Percentiles rank a stretch among this genome's conserved stretches.
These are phyloP conservation scores for Plasmodium fragile DNA, from an alignment of 169 alveolate species.

Conservation along the genomic window DNA sequence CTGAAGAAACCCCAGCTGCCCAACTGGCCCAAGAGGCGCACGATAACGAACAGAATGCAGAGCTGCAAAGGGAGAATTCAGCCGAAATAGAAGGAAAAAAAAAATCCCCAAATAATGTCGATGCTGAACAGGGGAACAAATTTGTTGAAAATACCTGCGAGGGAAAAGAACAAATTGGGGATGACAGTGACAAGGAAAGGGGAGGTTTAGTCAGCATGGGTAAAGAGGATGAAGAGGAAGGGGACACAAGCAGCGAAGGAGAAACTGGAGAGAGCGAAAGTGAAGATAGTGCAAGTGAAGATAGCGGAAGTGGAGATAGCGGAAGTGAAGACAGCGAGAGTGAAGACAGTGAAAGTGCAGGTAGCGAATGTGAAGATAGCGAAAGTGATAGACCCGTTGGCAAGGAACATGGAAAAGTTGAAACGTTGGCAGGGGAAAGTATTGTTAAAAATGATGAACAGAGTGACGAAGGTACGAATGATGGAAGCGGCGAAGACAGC, in stretches of 20 bases:
- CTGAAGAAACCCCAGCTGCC: background rate
- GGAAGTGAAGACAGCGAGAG: background rate
- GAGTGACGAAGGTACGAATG: background rate
- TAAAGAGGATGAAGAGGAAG: background rate
- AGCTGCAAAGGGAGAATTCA: background rate
- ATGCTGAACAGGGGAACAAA: background rate
- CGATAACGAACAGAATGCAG: background rate
- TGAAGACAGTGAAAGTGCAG: background rate
- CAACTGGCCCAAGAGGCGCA: background rate
- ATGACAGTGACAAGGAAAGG: background rate
- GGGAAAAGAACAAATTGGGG: background rate
- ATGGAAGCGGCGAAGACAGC: background rate
- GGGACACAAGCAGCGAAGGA: background rate
- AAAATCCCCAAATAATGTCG: background rate
- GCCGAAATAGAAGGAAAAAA: background rate
- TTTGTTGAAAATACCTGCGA: background rate
- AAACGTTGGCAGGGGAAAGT: background rate
- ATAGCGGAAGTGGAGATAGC: background rate
- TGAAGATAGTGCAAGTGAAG: conserved; percentile 1
- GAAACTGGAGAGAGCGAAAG: background rate
- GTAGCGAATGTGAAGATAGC: background rate
- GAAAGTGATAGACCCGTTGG: background rate
- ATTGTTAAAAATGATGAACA: background rate
- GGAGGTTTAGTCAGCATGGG: background rate
- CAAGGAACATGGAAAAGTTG: background rate